Conservation (phyloP, 768 basidiomycete genomes). For the Xerocomus spinulosus region DNA sequence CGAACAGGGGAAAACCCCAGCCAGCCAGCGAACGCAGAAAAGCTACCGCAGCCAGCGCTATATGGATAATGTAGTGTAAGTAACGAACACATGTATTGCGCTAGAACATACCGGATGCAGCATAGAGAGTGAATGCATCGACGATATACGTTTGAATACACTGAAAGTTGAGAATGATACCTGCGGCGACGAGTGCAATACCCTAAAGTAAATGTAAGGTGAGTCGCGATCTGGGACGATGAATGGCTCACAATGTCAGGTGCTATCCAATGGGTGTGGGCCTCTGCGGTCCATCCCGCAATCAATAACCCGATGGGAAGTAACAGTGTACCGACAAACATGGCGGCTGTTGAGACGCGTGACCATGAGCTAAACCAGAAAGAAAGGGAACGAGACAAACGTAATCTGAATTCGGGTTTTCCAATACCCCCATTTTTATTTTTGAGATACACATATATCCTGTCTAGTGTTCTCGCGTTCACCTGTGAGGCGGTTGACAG, state of each 20-base stretch:
- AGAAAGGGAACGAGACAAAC: constrained; percentile 25
- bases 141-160: constrained; percentile 64
- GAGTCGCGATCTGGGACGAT: background rate
- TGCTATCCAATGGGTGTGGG: constrained; percentile 61
- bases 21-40: constrained; percentile 63
- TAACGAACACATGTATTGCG: background rate
- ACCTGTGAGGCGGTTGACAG: constrained; percentile 47
- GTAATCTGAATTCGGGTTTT: constrained; percentile 51
- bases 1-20: constrained; percentile 77
- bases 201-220: constrained; percentile 37
- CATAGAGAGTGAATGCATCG: constrained; percentile 60
- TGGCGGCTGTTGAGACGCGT: constrained; percentile 39
- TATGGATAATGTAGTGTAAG: constrained; percentile 1
- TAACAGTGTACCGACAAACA: constrained; percentile 53
- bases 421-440: constrained; percentile 50
- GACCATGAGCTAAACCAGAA: background rate
- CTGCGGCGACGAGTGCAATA: constrained; percentile 51
- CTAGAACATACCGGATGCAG: constrained; percentile 53
- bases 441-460: constrained; percentile 46
- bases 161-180: constrained; percentile 57
- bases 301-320: constrained; percentile 67
- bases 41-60: constrained; percentile 61
- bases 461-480: constrained; percentile 55
- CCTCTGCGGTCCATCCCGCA: constrained; percentile 64
- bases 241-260: constrained; percentile 54